These are phyloP conservation scores for Crotalaria pallida DNA, from an alignment of 306 rosid genomes.

Conservation along the genomic window DNA sequence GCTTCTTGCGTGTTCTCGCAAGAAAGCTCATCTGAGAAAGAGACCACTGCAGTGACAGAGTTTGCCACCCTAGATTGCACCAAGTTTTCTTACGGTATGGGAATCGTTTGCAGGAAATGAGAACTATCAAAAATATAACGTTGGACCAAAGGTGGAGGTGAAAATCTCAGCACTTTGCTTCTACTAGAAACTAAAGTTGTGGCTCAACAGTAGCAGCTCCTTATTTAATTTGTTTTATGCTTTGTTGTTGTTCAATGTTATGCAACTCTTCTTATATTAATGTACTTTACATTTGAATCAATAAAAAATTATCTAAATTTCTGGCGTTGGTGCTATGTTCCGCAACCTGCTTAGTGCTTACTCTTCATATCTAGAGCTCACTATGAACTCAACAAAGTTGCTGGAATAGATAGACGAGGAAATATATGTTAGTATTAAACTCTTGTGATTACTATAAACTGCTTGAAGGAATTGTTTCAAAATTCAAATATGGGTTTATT, in stretches of 20 bases:
- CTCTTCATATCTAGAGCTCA: constrained; percentile 5
- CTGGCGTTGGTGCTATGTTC: background rate
- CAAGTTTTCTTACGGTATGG: too few relatives aligned
- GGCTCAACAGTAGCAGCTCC: background rate
- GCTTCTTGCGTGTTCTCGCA: too few relatives aligned
- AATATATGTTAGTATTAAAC: background rate
- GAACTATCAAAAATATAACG: too few relatives aligned
- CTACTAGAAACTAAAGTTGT: background rate
- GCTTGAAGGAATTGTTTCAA: constrained; percentile 14
- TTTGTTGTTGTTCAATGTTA: background rate
- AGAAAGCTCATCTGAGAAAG: too few relatives aligned
- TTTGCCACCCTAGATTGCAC: too few relatives aligned
- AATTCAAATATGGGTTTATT: background rate
- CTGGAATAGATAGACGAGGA: background rate
- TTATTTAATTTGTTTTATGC: background rate
- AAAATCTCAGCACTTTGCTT: background rate
- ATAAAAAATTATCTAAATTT: too few relatives aligned
- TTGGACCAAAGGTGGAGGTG: background rate
- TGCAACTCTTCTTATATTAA: background rate
- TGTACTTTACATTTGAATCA: background rate
- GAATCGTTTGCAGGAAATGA: too few relatives aligned
- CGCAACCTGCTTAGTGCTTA: background rate
- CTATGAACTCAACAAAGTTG: background rate
- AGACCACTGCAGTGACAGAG: too few relatives aligned
- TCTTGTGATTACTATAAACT: background rate